phyloP scores from a whole-genome alignment of 2,329 filamentous ascomycete species.

The Epicoccum nigrum region DNA sequence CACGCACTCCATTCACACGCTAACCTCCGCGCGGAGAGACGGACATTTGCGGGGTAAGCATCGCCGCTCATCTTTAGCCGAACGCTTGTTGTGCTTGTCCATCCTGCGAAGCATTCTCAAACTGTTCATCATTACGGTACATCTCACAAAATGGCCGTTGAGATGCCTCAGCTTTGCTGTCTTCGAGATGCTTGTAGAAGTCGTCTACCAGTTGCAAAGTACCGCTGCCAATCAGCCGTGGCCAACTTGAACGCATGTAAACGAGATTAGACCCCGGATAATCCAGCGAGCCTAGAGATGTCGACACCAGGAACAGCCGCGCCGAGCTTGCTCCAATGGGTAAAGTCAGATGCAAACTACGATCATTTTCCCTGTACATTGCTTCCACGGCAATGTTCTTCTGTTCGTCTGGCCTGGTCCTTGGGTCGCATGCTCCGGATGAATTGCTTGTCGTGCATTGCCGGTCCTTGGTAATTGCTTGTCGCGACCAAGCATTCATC shows the following conservation, averaged over 20 bases:
- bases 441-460: conserved; percentile 21
- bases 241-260: too few species aligned
- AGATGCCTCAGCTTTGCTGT: too few species aligned
- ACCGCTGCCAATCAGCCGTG: too few species aligned
- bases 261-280: neutral
- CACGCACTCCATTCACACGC: neutral
- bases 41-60: conserved; percentile 12
- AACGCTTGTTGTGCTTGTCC: conserved; percentile 5
- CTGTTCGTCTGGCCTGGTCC: conserved; percentile 18
- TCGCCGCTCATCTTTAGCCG: neutral
- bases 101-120: neutral
- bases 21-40: conserved; percentile 13
- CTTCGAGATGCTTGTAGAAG: too few species aligned
- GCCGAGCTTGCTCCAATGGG: conserved; percentile 1
- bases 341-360: neutral
- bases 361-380: conserved; percentile 17
- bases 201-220: too few species aligned
- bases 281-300: neutral
- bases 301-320: conserved; percentile 9
- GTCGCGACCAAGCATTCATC: conserved; percentile 4
- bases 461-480: conserved; percentile 10
- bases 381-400: conserved; percentile 27
- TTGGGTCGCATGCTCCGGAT: conserved; percentile 20
- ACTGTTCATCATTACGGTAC: too few species aligned
- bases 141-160: too few species aligned